Evolutionary conservation across 176 grass and related monocot genomes (phyloP).

Genomic region (Aegilops sharonensis): DNA sequence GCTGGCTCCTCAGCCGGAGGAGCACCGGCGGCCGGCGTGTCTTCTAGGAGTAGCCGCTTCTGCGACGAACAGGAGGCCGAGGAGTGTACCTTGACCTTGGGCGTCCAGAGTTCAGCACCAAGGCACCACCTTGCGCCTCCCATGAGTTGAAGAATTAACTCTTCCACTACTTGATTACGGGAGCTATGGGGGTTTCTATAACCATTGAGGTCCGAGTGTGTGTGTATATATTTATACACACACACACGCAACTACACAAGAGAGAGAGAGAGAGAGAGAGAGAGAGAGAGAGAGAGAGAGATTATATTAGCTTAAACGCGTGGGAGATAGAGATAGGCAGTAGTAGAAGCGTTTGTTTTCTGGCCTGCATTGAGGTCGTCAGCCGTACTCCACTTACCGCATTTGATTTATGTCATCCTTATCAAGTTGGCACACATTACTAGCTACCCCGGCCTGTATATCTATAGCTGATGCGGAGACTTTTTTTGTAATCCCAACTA

Average conservation of each 20-base stretch:
- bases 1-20: neutral
- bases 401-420: constrained; percentile 32
- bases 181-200: neutral
- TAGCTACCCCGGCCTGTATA: neutral
- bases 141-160: neutral
- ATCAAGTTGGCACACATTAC: constrained; percentile 10
- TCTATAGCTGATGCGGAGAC: neutral
- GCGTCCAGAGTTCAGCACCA: constrained; percentile 31
- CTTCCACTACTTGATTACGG: neutral
- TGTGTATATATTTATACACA: no score
- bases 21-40: constrained; percentile 5
- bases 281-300: neutral
- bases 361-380: neutral
- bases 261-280: neutral
- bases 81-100: constrained; percentile 46
- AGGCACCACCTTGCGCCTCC: neutral
- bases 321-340: neutral
- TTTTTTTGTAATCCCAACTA: neutral
- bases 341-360: neutral
- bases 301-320: neutral
- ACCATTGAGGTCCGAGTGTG: no score
- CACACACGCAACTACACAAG: neutral
- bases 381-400: neutral
- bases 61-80: constrained; percentile 7
- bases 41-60: neutral